Evolutionary conservation across 768 basidiomycete species (phyloP).

Genomic region (Boletus rex-veris): DNA sequence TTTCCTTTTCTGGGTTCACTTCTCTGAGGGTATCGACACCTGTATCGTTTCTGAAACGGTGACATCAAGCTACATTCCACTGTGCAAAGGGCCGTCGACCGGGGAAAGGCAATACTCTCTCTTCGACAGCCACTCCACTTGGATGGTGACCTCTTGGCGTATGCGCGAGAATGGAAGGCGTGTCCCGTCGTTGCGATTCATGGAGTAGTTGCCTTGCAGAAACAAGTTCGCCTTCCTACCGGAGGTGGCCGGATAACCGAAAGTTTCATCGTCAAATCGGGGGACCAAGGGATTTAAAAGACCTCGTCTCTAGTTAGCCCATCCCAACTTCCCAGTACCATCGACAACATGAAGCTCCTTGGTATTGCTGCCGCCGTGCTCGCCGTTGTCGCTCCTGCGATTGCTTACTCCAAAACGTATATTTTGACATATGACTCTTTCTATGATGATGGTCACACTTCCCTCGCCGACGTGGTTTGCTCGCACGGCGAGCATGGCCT

Average conservation of each 20-base stretch:
- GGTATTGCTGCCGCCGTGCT: background rate
- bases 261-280: background rate
- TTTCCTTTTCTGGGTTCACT: too few species aligned
- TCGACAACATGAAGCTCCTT: slow-evolving; percentile 6
- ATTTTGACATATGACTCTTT: slow-evolving; percentile 42
- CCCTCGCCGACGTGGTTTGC: slow-evolving; percentile 46
- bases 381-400: slow-evolving; percentile 6
- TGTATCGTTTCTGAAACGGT: too few species aligned
- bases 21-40: too few species aligned
- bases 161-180: background rate
- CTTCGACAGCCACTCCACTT: too few species aligned
- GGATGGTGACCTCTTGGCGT: background rate
- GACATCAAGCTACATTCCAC: too few species aligned
- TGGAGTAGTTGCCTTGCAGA: background rate
- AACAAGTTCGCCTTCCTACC: background rate
- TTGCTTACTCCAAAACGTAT: slow-evolving; percentile 8
- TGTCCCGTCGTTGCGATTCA: background rate
- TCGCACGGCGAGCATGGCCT: slow-evolving; percentile 46
- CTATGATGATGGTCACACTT: slow-evolving; percentile 44
- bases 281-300: slow-evolving; percentile 1
- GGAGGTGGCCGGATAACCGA: background rate
- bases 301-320: background rate
- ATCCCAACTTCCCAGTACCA: background rate
- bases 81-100: too few species aligned
- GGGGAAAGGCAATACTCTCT: too few species aligned